Percentiles rank a stretch among this genome's conserved stretches.
These are phyloP conservation scores for Arthrinium phaeospermum DNA, from an alignment of 2,329 filamentous ascomycete genomes.

Conservation along the genomic window DNA sequence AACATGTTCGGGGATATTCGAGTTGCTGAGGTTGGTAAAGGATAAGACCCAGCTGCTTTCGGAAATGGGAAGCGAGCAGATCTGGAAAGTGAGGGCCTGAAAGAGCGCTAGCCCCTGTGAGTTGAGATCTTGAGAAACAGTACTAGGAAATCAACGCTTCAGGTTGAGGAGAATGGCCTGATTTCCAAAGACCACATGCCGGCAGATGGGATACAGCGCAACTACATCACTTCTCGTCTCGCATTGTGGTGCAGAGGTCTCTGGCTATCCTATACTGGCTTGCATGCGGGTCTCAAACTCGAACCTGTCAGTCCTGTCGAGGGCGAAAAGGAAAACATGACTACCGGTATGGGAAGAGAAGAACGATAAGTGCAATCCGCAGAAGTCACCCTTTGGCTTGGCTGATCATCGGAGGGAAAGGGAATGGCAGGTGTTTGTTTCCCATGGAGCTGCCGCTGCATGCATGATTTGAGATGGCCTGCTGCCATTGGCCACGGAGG, in stretches of 20 bases:
- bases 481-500: slow-evolving; percentile 18
- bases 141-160: slow-evolving; percentile 5
- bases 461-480: background rate
- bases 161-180: slow-evolving; percentile 10
- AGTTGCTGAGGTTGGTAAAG: background rate
- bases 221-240: slow-evolving; percentile 1
- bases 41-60: slow-evolving; percentile 13
- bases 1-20: background rate
- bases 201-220: slow-evolving; percentile 13
- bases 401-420: background rate
- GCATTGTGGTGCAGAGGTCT: background rate
- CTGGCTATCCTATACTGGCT: background rate
- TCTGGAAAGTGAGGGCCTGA: slow-evolving; percentile 13
- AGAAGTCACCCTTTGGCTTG: background rate
- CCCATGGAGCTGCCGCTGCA: background rate
- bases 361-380: background rate
- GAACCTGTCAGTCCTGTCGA: background rate
- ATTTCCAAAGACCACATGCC: slow-evolving; percentile 10
- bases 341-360: background rate
- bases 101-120: slow-evolving; percentile 9
- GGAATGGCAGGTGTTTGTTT: background rate
- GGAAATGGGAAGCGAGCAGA: slow-evolving; percentile 25
- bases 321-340: background rate
- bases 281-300: slow-evolving; percentile 14
- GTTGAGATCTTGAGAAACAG: slow-evolving; percentile 19